Conservation (phyloP, 805 yeast genomes). For the Priceomyces haplophilus region DNA sequence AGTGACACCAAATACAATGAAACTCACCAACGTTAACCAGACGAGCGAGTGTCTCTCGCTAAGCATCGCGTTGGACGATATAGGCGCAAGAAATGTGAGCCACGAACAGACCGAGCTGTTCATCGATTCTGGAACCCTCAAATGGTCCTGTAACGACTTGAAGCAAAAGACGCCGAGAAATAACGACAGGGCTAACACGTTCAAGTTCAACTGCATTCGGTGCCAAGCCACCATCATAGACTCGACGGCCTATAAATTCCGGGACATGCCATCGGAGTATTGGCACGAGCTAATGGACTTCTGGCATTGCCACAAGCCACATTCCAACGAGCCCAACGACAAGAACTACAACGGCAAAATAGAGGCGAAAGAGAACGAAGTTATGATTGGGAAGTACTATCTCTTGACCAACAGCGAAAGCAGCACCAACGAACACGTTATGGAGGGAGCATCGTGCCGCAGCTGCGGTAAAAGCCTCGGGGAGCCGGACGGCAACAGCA, state of each 20-base stretch:
- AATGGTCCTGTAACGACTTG: conserved; percentile 47
- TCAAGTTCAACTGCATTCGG: conserved; percentile 26
- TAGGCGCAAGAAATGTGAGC: background rate
- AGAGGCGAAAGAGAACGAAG: conserved; percentile 38
- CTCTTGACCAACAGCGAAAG: conserved; percentile 33
- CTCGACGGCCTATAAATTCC: conserved; percentile 32
- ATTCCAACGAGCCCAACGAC: conserved; percentile 20
- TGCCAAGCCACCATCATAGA: conserved; percentile 31
- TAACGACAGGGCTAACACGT: conserved; percentile 17
- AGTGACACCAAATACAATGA: background rate
- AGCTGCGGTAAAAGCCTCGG: conserved; percentile 29
- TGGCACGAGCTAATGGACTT: conserved; percentile 97
- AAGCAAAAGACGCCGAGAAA: conserved; percentile 29
- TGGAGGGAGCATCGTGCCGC: conserved; percentile 25
- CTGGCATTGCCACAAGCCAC: conserved; percentile 95
- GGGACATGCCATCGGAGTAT: conserved; percentile 82
- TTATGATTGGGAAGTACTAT: conserved; percentile 60
- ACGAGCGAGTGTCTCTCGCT: conserved; percentile 3
- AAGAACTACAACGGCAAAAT: conserved; percentile 40
- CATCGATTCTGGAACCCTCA: conserved; percentile 7
- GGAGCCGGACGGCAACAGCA: too few relatives aligned
- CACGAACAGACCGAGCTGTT: conserved; percentile 9
- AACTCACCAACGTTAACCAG: conserved; percentile 4
- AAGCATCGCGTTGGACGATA: conserved; percentile 3
- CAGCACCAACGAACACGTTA: background rate